Base-by-base conservation (phyloP, 441 rosid species). In the Viola pubescens region DNA sequence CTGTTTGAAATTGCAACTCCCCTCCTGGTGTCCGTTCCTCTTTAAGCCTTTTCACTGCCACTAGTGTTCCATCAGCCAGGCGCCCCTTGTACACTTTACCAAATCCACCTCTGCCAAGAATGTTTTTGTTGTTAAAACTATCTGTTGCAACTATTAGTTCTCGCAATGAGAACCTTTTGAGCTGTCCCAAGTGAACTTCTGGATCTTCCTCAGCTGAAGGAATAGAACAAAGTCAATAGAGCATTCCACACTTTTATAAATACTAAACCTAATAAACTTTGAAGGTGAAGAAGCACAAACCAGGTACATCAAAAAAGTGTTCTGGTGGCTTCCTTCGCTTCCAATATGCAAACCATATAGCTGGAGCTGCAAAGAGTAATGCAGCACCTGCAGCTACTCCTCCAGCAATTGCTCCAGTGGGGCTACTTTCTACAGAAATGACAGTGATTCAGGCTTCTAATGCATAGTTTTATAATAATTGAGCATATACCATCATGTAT, bases 311-410 rank as follows among this genome's bases (percentile, higher is more conserved):
- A 70, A 86, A 85, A 81, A 89, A 89, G 58, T 66, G 68, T 61
- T 86, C 96, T 49, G 59, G 87, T 34, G 89, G 89, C 64, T 75
- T 84, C 66, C 96, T 81, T 64, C 88, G 73, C 48, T 82, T 83
- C 91, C 94, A 89, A 86, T 84, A 86, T 40, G 96, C 94, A 80
- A 89, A 82, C 45, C 85, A 81, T 66, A 89, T 77, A 49, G 94
- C 96, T 60, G 89, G 94, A 37, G 91, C 91, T 41, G 94, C 96
- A 76, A 86, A 89, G n/a, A 89, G 65, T 61, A 89, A 73, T 37
- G 96, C 96, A 71, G 94, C 94, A 68, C 94, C 94, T 37, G 89
- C 96, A 56, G 96, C 96, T 44, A 89, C 94, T 76, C 96, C 94
- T n/a, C 91, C 94, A 38, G 94, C 96, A 59, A 86, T 86, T 14